Conservation (phyloP, 2,329 filamentous ascomycete species). For the Penicillium sp. region DNA sequence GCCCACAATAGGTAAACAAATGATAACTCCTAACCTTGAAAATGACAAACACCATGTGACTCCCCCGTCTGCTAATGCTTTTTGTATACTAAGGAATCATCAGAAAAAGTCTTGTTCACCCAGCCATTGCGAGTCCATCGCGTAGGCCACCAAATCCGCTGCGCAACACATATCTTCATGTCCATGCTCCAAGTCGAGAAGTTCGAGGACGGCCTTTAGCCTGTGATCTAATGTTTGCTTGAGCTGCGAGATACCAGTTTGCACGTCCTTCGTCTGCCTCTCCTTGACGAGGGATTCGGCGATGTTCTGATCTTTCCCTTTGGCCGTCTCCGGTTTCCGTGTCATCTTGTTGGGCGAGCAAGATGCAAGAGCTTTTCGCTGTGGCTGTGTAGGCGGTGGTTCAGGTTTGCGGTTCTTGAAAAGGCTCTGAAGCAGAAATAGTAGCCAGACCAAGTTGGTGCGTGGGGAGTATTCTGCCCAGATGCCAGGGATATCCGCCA, state of each 20-base stretch:
- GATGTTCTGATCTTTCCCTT: not conserved
- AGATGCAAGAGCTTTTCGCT: slow-evolving; percentile 26
- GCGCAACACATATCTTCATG: slow-evolving; percentile 38
- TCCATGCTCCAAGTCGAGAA: slow-evolving; percentile 33
- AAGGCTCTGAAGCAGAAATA: slow-evolving; percentile 52
- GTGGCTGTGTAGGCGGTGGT: slow-evolving; percentile 3
- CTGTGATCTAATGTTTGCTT: slow-evolving; percentile 28
- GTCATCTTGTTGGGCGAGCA: slow-evolving; percentile 27
- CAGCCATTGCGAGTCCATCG: slow-evolving; percentile 37
- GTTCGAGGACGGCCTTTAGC: slow-evolving; percentile 26
- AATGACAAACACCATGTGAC: not conserved
- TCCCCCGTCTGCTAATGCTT: not conserved
- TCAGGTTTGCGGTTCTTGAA: slow-evolving; percentile 34
- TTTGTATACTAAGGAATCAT: not conserved
- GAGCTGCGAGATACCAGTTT: slow-evolving; percentile 17
- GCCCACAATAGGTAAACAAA: not conserved
- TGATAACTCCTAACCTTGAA: not conserved
- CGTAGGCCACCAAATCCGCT: slow-evolving; percentile 37
- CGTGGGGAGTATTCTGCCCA: slow-evolving; percentile 52
- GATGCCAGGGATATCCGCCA: slow-evolving; percentile 29
- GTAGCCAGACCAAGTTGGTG: slow-evolving; percentile 57
- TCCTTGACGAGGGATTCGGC: slow-evolving; percentile 2
- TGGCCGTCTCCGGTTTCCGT: slow-evolving; percentile 2
- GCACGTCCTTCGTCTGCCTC: slow-evolving; percentile 9
- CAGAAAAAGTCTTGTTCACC: slow-evolving; percentile 33